Percentiles rank a stretch among this genome's conserved stretches.
These are phyloP conservation scores for Ramaria rubella DNA, from an alignment of 768 basidiomycete species.

Conservation along the genomic window DNA sequence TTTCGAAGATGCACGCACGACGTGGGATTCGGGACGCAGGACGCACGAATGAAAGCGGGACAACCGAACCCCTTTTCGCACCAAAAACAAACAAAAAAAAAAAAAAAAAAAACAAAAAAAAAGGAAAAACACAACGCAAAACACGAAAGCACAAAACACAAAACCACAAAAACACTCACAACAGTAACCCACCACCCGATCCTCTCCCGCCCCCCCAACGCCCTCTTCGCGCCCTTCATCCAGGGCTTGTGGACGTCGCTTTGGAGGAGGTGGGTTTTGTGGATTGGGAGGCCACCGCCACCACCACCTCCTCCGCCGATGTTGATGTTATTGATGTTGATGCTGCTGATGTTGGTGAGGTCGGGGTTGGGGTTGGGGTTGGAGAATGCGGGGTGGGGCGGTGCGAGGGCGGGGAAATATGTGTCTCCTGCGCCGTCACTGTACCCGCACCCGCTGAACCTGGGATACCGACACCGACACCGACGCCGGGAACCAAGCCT, in stretches of 20 bases:
- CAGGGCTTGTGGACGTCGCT: constrained; percentile 45
- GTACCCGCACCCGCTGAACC: not conserved
- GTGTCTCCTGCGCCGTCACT: not conserved
- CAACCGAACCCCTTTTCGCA: not conserved
- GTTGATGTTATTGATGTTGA: too few species aligned
- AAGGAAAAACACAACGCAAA: not conserved
- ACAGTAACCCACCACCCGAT: constrained; percentile 2
- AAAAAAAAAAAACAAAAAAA: not conserved
- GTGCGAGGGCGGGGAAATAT: not conserved
- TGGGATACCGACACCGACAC: not conserved
- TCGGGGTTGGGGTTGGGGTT: not conserved
- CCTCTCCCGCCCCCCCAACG: not conserved
- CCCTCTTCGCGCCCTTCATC: constrained; percentile 25
- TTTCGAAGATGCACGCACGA: not conserved
- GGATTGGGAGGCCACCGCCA: not conserved
- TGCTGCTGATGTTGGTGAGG: too few species aligned
- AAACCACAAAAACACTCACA: not conserved
- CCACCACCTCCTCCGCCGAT: too few species aligned
- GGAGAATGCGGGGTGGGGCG: not conserved
- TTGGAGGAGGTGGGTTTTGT: not conserved
- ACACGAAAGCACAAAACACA: not conserved
- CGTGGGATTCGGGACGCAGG: not conserved
- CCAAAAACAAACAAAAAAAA: not conserved
- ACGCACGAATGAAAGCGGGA: not conserved
- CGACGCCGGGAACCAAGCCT: not conserved